Evolutionary conservation across 306 rosid genomes (phyloP).

Genomic region (Begonia loranthoides): DNA sequence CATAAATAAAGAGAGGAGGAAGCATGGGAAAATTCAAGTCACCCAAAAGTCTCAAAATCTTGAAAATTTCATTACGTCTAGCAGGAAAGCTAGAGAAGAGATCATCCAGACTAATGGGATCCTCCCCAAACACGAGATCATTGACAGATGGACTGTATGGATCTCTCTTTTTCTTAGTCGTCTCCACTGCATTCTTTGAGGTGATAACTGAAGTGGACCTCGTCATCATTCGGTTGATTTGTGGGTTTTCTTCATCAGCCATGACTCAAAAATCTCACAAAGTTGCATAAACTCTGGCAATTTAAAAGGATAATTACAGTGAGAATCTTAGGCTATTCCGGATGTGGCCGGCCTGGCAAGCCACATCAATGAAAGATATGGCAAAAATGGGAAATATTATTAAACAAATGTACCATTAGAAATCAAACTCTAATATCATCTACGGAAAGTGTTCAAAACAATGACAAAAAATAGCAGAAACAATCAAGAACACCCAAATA

Average conservation of each 20-base stretch:
- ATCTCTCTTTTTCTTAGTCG: constrained; percentile 18
- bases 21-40: constrained; percentile 61
- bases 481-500: too few relatives aligned
- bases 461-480: too few relatives aligned
- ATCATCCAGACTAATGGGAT: constrained; percentile 43
- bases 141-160: constrained; percentile 25
- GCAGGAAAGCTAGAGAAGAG: constrained; percentile 53
- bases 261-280: constrained; percentile 16
- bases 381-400: too few relatives aligned
- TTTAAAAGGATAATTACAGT: neutral
- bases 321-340: neutral
- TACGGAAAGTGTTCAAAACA: too few relatives aligned
- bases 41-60: constrained; percentile 55
- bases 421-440: too few relatives aligned
- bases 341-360: too few relatives aligned
- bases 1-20: constrained; percentile 84
- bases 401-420: too few relatives aligned
- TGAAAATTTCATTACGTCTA: constrained; percentile 47
- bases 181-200: constrained; percentile 23
- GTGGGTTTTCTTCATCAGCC: constrained; percentile 41
- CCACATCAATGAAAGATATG: too few relatives aligned
- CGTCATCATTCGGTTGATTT: constrained; percentile 44
- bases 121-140: constrained; percentile 69
- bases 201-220: constrained; percentile 34
- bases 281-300: constrained; percentile 5